Evolutionary conservation across 176 grass and related monocot genomes (phyloP), one percentile per base, ranked within the genome.

Genomic region (Secale cereale): DNA sequence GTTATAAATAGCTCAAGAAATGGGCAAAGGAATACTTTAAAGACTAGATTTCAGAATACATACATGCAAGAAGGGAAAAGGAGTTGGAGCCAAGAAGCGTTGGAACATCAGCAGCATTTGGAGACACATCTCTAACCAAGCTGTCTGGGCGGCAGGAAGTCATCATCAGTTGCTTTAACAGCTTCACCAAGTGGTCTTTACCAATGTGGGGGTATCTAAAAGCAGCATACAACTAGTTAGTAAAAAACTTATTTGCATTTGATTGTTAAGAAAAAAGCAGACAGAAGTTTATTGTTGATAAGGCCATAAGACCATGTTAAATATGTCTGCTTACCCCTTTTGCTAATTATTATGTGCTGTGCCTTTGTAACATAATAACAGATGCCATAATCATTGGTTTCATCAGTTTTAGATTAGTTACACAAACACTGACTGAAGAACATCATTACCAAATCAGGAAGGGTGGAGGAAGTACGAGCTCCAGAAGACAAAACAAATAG

Each of bases 11-110:
- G 75, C 32, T 87, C 10, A 19, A 52, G 45, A 16, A 52, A 52
- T 52, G 48, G 48, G 16, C 16, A 52, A 52, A 67, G 16, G 16
- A 52, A 77, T 35, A 40, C 10, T 5, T 43, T 35, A 32, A 31
- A 20, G 4, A 28, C 62, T 80, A 28, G 56, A 81, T 52, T 52
- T 52, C 48, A 82, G 16, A 76, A 64, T 19, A 80, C 89, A 81
- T 95, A 98, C 95, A 83, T 78, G 91, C 62, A 88, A 98, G 89
- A 98, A 98, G 93, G 39, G 93, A 95, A 73, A 98, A 98, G 39
- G 89, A 94, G 69, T 87, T 91, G 65, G 90, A 88, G 70, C 96
- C 96, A 65, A 98, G 84, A 89, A 98, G 88, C 19, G 91, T 94
- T 78, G 93, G 93, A 74, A 95, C 88, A 92, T 91, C 91, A 84